Evolutionary conservation across 805 yeast species (phyloP), one percentile per base, ranked within the genome.

Genomic region (Metschnikowia picachoensis): DNA sequence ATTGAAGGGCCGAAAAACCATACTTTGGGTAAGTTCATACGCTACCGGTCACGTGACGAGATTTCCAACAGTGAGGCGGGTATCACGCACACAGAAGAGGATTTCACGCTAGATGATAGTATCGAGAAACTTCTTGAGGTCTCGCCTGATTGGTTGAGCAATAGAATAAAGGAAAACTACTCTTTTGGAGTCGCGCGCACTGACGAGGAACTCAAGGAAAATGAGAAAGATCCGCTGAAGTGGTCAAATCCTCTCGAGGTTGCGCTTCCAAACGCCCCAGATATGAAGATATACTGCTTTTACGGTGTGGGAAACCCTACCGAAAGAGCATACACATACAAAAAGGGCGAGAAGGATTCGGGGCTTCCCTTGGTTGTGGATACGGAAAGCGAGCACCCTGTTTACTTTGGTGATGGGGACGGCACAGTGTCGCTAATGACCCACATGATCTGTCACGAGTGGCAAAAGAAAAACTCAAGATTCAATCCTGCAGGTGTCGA

Each of bases 251-350:
- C 99, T 3, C 70, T 94, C 39, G 98, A 94, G 62, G 97, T 83
- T 0, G 80, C 92, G 3, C 75, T 94, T 36, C 99, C 99, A 1
- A 74, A 86, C 59, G 99, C 99, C 0, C 98, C 98, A 3, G 88
- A 88, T 60, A 72, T 94, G 85, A 86, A 87, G 53, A 73, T 90
- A 9, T 94, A 73, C 65, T 88, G 97, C 60, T 83, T 94, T 59
- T 94, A 94, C 59, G 99, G 99, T 5, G 89, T 90, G n/a, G 96
- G 97, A 8, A 92, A 90, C 53, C 95, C 95, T 17, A 92, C 99
- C 0, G 99, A 94, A 65, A 76, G 99, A 37, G 91, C 96, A 0
- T 94, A 94, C 66, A 79, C 82, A 30, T 94, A 94, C 66, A 81
- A 79, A 44, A 86, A 85, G 45, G 72, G 69, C 7, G 79, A 80